These are phyloP conservation scores for Oidiodendron maius DNA, from an alignment of 495 filamentous ascomycete species.

Conservation along the genomic window DNA sequence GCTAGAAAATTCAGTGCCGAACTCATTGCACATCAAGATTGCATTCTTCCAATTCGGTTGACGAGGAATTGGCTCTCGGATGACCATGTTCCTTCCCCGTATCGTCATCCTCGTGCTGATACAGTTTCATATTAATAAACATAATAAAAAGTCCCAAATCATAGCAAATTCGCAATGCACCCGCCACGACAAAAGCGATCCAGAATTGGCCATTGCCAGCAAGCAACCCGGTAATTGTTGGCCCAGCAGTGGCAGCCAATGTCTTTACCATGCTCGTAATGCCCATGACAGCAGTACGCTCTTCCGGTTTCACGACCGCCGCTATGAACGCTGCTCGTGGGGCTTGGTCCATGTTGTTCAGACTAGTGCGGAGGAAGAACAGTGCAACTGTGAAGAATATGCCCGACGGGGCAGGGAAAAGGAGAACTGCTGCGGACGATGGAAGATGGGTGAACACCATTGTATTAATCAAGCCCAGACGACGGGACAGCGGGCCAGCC, in stretches of 20 bases:
- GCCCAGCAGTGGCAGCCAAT: slow-evolving; percentile 55
- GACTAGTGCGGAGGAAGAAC: slow-evolving; percentile 59
- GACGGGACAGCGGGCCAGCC: slow-evolving; percentile 65
- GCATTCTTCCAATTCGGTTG: too few relatives aligned
- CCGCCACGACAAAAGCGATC: slow-evolving; percentile 66
- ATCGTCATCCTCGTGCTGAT: slow-evolving; percentile 21
- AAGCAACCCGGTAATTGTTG: slow-evolving; percentile 61
- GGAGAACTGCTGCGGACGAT: slow-evolving; percentile 61
- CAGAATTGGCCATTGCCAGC: slow-evolving; percentile 59
- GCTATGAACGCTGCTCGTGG: slow-evolving; percentile 76
- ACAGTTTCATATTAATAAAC: slow-evolving; percentile 43
- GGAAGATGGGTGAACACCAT: slow-evolving; percentile 88
- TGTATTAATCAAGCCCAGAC: slow-evolving; percentile 74
- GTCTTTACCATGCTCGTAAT: slow-evolving; percentile 64
- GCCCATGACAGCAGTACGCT: slow-evolving; percentile 76
- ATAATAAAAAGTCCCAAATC: slow-evolving; percentile 66
- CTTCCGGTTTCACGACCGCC: slow-evolving; percentile 60
- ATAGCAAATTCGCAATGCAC: slow-evolving; percentile 61
- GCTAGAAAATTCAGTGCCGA: too few relatives aligned
- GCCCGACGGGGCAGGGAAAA: slow-evolving; percentile 58
- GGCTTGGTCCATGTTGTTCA: slow-evolving; percentile 77
- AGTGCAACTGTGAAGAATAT: slow-evolving; percentile 53
- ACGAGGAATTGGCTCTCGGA: too few relatives aligned
- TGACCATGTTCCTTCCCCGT: slow-evolving; percentile 6
- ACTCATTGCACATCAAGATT: too few relatives aligned